phyloP scores from a whole-genome alignment of 2,329 filamentous ascomycete genomes.

The Pyrenophora graminea region DNA sequence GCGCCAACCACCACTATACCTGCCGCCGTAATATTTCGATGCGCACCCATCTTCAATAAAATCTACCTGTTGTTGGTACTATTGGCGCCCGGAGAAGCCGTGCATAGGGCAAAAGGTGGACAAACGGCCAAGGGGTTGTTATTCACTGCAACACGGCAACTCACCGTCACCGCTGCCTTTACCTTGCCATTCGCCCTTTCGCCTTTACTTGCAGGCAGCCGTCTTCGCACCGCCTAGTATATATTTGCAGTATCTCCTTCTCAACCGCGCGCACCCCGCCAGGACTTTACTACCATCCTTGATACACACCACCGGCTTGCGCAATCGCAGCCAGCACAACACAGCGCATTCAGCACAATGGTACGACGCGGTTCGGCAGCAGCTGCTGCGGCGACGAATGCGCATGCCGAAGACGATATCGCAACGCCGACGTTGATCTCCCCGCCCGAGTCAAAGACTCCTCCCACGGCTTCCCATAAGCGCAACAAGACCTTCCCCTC shows the following conservation, averaged over 20 bases:
- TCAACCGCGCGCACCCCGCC: constrained; percentile 3
- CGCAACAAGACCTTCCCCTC: constrained; percentile 46
- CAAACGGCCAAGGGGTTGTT: constrained; percentile 17
- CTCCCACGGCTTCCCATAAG: constrained; percentile 60
- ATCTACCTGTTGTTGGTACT: constrained; percentile 9
- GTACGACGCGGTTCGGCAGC: constrained; percentile 21
- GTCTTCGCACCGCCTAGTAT: constrained; percentile 3
- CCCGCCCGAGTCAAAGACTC: constrained; percentile 64
- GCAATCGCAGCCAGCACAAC: constrained; percentile 3
- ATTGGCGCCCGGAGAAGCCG: constrained; percentile 14
- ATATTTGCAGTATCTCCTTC: neutral
- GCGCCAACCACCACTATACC: constrained; percentile 16
- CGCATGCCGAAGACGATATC: constrained; percentile 31
- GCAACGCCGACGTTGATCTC: constrained; percentile 56
- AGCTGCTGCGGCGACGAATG: constrained; percentile 18
- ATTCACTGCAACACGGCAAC: constrained; percentile 16
- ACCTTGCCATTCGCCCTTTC: constrained; percentile 14
- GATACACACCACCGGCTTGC: constrained; percentile 2
- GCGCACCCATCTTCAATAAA: constrained; percentile 16
- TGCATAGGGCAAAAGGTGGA: constrained; percentile 17
- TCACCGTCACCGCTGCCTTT: constrained; percentile 23
- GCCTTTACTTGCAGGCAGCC: constrained; percentile 8
- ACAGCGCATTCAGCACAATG: constrained; percentile 25
- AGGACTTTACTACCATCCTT: neutral
- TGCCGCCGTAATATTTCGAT: constrained; percentile 6